These are phyloP conservation scores for Pseudonitzschia delicatissima DNA, from an alignment of 108 stramenopile species.

Conservation along the genomic window DNA sequence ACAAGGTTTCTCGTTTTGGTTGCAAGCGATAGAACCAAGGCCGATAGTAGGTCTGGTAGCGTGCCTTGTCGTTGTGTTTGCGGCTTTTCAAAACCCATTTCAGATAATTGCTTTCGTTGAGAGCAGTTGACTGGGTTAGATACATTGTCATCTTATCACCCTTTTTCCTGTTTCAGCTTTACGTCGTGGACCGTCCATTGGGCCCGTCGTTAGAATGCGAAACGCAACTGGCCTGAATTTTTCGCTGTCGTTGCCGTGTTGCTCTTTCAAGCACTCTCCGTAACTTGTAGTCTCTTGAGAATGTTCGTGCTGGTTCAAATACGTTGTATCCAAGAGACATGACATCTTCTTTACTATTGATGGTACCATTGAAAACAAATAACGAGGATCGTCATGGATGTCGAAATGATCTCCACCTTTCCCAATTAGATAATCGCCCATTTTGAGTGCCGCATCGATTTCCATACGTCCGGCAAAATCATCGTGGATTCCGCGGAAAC, in stretches of 20 bases:
- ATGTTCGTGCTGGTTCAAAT: not conserved
- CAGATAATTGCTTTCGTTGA: slow-evolving; percentile 35
- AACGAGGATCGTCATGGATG: slow-evolving; percentile 28
- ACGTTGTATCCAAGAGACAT: slow-evolving; percentile 11
- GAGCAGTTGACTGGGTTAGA: slow-evolving; percentile 5
- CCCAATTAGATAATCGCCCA: slow-evolving; percentile 36
- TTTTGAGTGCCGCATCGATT: slow-evolving; percentile 13
- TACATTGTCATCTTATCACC: not conserved
- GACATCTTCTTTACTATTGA: slow-evolving; percentile 10
- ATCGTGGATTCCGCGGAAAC: slow-evolving; percentile 59
- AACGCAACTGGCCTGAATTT: slow-evolving; percentile 41
- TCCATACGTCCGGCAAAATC: slow-evolving; percentile 23
- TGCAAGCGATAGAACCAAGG: slow-evolving; percentile 32
- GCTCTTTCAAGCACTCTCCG: not conserved
- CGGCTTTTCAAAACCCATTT: slow-evolving; percentile 31
- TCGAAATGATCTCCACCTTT: slow-evolving; percentile 50
- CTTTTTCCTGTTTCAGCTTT: slow-evolving; percentile 3
- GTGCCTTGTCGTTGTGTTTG: slow-evolving; percentile 31
- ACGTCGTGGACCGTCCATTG: slow-evolving; percentile 37
- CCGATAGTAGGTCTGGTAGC: slow-evolving; percentile 17
- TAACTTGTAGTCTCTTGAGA: not conserved
- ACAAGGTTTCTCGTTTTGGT: slow-evolving; percentile 43
- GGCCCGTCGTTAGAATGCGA: slow-evolving; percentile 39
- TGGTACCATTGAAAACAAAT: slow-evolving; percentile 19
- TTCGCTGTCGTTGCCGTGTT: not conserved